Evolutionary conservation across 2,329 filamentous ascomycete genomes (phyloP).

Genomic region (Aureobasidium sp.): DNA sequence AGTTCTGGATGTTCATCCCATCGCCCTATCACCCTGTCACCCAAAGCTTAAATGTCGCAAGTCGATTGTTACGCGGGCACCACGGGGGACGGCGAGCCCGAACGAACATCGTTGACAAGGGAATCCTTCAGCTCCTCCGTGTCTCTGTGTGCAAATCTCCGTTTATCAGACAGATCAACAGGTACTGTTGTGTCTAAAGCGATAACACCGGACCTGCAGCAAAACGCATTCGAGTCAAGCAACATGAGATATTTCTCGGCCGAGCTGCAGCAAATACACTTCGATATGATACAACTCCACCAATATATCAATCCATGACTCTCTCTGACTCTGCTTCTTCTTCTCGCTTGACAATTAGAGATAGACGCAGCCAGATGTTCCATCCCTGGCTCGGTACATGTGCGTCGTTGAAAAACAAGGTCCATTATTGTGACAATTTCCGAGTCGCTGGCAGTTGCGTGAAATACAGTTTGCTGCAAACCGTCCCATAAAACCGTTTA

Average conservation of each 20-base stretch:
- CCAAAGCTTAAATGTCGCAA: neutral
- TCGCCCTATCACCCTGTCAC: neutral
- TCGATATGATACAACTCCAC: neutral
- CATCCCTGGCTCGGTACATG: constrained; percentile 1
- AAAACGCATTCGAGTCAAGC: neutral
- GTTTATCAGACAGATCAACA: neutral
- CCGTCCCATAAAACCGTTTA: constrained; percentile 8
- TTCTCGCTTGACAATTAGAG: no score
- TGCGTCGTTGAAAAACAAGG: neutral
- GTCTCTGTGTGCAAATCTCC: constrained; percentile 8
- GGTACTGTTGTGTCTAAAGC: neutral
- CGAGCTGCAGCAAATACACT: neutral
- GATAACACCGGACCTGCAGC: neutral
- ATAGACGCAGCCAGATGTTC: neutral
- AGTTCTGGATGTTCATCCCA: neutral
- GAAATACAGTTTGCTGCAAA: neutral
- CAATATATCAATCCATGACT: neutral
- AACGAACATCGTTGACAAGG: neutral
- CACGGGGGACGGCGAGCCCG: neutral
- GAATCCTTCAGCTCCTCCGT: neutral
- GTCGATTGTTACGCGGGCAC: neutral
- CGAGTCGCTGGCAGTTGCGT: constrained; percentile 5
- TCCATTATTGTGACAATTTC: constrained; percentile 5
- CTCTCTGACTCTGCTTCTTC: neutral
- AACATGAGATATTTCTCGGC: neutral